phyloP scores from a whole-genome alignment of 2,329 filamentous ascomycete genomes.

The Penicillium sp. region DNA sequence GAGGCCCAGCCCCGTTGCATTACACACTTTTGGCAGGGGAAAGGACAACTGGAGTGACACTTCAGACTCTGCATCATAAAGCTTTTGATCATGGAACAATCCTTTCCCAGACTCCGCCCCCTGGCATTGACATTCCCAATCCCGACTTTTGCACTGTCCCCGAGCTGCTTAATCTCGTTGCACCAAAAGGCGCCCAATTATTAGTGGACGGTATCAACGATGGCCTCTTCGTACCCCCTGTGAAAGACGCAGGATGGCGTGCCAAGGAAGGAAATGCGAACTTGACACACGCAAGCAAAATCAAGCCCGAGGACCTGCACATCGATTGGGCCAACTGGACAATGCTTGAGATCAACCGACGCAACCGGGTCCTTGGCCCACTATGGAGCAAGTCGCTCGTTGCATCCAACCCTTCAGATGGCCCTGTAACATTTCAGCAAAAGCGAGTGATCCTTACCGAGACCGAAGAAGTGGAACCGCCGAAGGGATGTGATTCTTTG shows the following conservation, averaged over 20 bases:
- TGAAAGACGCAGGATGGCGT: conserved; percentile 33
- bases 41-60: conserved; percentile 64
- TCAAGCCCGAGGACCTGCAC: conserved; percentile 59
- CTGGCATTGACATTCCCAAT: conserved; percentile 51
- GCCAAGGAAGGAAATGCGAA: conserved; percentile 21
- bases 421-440: conserved; percentile 20
- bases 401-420: conserved; percentile 16
- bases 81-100: conserved; percentile 75
- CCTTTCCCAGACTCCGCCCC: conserved; percentile 61
- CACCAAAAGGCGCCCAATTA: conserved; percentile 62
- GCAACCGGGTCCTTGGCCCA: conserved; percentile 57
- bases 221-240: conserved; percentile 61
- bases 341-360: conserved; percentile 51
- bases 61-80: conserved; percentile 76
- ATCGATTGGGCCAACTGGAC: conserved; percentile 57
- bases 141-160: conserved; percentile 45
- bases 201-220: conserved; percentile 61
- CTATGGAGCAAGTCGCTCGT: conserved; percentile 55
- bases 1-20: conserved; percentile 80
- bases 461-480: conserved; percentile 30
- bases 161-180: conserved; percentile 53
- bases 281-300: conserved; percentile 63
- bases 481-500: conserved; percentile 24
- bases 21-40: conserved; percentile 67
- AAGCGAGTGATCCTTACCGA: conserved; percentile 38